Conservation (phyloP, 2,329 filamentous ascomycete genomes). For the Penicillium sp. region DNA sequence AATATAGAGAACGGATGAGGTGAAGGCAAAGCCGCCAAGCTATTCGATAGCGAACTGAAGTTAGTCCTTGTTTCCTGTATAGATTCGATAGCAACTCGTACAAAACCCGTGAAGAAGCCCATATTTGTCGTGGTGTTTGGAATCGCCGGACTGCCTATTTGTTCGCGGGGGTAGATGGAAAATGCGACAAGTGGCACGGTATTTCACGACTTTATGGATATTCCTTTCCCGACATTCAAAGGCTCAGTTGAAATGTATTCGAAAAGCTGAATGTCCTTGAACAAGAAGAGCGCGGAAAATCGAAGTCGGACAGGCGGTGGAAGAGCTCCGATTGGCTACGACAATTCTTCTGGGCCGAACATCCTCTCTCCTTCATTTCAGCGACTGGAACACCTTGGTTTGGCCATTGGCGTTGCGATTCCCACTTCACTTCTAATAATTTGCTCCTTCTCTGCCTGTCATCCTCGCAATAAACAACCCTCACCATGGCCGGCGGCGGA, state of each 20-base stretch:
- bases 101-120: constrained; percentile 73
- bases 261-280: neutral
- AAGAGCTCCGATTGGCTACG: constrained; percentile 36
- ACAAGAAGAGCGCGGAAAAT: constrained; percentile 9
- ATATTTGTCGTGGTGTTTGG: constrained; percentile 41
- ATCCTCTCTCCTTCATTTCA: constrained; percentile 5
- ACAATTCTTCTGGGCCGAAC: constrained; percentile 32
- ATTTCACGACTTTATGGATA: neutral
- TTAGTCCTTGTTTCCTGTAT: constrained; percentile 5
- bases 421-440: constrained; percentile 5
- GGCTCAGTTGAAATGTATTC: neutral
- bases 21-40: constrained; percentile 74
- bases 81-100: constrained; percentile 44
- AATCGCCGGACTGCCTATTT: neutral
- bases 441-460: neutral
- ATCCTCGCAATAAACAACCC: neutral
- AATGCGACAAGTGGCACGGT: too few relatives aligned
- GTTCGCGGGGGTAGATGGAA: neutral
- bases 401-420: constrained; percentile 2
- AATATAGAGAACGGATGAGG: constrained; percentile 69
- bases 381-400: neutral
- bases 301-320: constrained; percentile 21
- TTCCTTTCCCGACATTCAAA: neutral
- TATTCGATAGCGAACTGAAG: constrained; percentile 31
- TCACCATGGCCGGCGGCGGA: constrained; percentile 75